Conservation (phyloP, 202 grass and related monocot genomes). For the Hordeum pubiflorum region DNA sequence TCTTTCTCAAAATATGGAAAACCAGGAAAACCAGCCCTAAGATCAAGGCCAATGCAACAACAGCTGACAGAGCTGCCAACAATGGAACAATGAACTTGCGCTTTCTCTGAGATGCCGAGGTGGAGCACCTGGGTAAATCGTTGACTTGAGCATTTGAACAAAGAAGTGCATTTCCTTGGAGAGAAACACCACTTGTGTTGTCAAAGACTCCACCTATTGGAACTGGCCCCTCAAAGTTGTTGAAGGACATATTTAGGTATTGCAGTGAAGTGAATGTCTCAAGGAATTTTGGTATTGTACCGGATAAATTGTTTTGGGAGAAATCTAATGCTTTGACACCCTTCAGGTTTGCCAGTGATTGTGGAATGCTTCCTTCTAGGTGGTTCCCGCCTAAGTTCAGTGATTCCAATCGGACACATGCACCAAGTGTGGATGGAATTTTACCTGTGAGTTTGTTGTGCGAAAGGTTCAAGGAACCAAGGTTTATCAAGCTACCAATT, state of each 20-base stretch:
- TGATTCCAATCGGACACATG: slow-evolving; percentile 25
- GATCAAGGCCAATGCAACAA: slow-evolving; percentile 1
- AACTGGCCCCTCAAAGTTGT: slow-evolving; percentile 28
- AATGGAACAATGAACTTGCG: not conserved
- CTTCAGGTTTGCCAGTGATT: slow-evolving; percentile 24
- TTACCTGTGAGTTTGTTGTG: slow-evolving; percentile 23
- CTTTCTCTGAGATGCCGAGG: not conserved
- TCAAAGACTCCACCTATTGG: slow-evolving; percentile 31
- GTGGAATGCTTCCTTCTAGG: slow-evolving; percentile 39
- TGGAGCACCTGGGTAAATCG: slow-evolving; percentile 5
- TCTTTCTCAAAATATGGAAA: slow-evolving; percentile 2
- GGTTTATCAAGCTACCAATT: slow-evolving; percentile 42
- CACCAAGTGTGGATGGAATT: slow-evolving; percentile 30
- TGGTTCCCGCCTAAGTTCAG: slow-evolving; percentile 26
- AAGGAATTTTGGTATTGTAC: slow-evolving; percentile 33
- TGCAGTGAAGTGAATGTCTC: slow-evolving; percentile 17
- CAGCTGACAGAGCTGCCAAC: not conserved
- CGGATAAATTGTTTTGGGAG: slow-evolving; percentile 35
- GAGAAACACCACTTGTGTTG: not conserved
- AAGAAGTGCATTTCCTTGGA: slow-evolving; percentile 23
- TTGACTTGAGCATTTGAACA: slow-evolving; percentile 6
- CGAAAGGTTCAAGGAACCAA: slow-evolving; percentile 20
- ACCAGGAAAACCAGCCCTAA: not conserved
- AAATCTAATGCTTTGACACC: slow-evolving; percentile 38
- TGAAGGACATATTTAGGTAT: slow-evolving; percentile 30